These are phyloP conservation scores for Alternaria viburni DNA, from an alignment of 2,329 filamentous ascomycete genomes.

Conservation along the genomic window DNA sequence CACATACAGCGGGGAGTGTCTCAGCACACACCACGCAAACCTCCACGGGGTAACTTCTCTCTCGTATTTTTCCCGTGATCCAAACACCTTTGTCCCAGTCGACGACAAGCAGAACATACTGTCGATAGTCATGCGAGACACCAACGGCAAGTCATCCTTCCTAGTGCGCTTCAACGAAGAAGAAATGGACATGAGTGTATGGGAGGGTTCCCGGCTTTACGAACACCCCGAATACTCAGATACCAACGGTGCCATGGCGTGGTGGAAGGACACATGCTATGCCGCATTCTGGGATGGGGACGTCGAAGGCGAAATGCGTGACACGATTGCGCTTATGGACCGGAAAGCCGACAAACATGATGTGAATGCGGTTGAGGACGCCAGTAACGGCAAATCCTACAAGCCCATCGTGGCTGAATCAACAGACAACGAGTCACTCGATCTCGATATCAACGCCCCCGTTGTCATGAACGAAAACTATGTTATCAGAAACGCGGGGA, in stretches of 20 bases:
- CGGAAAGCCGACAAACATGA: background rate
- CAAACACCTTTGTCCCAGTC: slow-evolving; percentile 4
- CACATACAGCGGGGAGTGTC: slow-evolving; percentile 17
- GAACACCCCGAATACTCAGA: background rate
- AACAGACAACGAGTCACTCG: background rate
- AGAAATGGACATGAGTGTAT: slow-evolving; percentile 10
- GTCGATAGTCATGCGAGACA: background rate
- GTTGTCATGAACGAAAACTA: slow-evolving; percentile 11
- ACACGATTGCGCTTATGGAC: slow-evolving; percentile 4
- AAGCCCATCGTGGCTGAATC: background rate
- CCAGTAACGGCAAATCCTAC: background rate
- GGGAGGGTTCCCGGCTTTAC: background rate
- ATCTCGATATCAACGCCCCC: background rate
- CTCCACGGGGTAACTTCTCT: background rate
- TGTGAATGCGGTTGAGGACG: background rate
- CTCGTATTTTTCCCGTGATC: background rate
- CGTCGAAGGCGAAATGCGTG: background rate
- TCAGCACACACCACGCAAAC: background rate
- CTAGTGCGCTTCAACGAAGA: slow-evolving; percentile 23
- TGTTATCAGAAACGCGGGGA: background rate
- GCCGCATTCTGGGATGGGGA: background rate
- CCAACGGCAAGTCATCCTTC: background rate
- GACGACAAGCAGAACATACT: slow-evolving; percentile 1
- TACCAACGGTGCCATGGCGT: background rate
- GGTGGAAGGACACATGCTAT: slow-evolving; percentile 28